A percentile compares a stretch with the other conserved stretches of the same genome.
Conservation (phyloP, 108 stramenopile genomes). For the Cyclostephanos invisitatus region DNA sequence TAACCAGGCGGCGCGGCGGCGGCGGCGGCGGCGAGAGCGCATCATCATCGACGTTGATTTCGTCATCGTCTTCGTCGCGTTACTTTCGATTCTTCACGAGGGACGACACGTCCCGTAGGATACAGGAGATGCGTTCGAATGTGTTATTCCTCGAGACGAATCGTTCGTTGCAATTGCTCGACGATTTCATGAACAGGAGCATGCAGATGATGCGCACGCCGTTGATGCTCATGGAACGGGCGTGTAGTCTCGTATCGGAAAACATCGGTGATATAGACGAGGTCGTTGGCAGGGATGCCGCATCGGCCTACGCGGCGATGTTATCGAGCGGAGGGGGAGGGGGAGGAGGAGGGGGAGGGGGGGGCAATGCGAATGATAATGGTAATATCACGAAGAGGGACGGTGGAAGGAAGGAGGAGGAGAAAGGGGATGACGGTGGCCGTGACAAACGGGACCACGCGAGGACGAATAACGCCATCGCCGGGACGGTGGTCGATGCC, state of each 20-base stretch:
- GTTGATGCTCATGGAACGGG: slow-evolving; percentile 41
- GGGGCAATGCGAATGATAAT: neutral
- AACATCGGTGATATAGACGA: slow-evolving; percentile 48
- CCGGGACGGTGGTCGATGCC: no score
- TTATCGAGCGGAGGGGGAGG: neutral
- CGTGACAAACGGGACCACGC: no score
- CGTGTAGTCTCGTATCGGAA: slow-evolving; percentile 37
- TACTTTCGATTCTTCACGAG: slow-evolving; percentile 63
- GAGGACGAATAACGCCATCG: no score
- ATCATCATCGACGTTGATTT: neutral
- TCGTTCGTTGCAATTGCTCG: slow-evolving; percentile 34
- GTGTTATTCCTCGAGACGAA: slow-evolving; percentile 47
- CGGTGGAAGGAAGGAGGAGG: no score
- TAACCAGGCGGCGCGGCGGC: slow-evolving; percentile 4
- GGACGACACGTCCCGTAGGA: slow-evolving; percentile 53
- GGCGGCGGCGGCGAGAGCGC: neutral
- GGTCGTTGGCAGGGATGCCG: slow-evolving; percentile 23
- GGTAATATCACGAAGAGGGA: neutral
- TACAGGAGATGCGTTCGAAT: slow-evolving; percentile 45
- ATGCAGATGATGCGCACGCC: slow-evolving; percentile 55
- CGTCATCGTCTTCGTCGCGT: neutral
- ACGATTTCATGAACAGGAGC: slow-evolving; percentile 54
- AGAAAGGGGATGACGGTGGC: no score
- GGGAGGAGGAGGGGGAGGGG: neutral
- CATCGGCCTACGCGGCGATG: slow-evolving; percentile 2